Base-by-base conservation (phyloP, 345 rosid species). In the Zanthoxylum bungeanum region DNA sequence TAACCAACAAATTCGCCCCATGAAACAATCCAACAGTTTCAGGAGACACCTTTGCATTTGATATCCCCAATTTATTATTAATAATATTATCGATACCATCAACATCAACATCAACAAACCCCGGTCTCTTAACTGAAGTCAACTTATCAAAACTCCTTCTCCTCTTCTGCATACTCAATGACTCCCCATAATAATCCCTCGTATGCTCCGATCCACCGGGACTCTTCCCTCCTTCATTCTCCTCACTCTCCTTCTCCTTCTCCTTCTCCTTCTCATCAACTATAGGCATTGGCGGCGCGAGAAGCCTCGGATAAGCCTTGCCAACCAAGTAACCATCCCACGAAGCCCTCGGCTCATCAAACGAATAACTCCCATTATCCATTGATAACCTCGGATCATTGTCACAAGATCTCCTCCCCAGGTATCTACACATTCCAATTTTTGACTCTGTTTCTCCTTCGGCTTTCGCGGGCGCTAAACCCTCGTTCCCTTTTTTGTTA, bases 151-250 rank as follows among this genome's bases (percentile, higher is more conserved):
- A 84, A 70, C 94, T 95, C 79, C 75, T 85, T 78, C 94, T 84
- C 52, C 95, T 73, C 77, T 86, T 70, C 53, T 79, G 84, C 2
- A 67, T 42, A 39, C 77, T 74, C 75, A 76, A 68, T 31, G 79
- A 73, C 67, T 90, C 92, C 12, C 85, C 83, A 72, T 95, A 92
- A 69, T 88, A 92, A 36, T 89, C 88, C 77, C 85, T 81, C 2
- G 98, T 92, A 77, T 95, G 96, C 69, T 77, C 82, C 28, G 92
- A 89, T 40, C 98, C 98, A 2, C 98, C 98, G 17, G 93, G 91
- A 61, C 80, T 80, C 71, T 44, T 75, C 73, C 78, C 87, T 1
- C 79, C 86, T 14, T 79, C 82, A 1, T 78, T 66, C n/a, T 69
- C 74, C 72, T 33, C 46, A 71, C 74, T 74, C 69, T 39, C 77